Conservation (phyloP, 257 asterid species). For the Gynochthodes officinalis region DNA sequence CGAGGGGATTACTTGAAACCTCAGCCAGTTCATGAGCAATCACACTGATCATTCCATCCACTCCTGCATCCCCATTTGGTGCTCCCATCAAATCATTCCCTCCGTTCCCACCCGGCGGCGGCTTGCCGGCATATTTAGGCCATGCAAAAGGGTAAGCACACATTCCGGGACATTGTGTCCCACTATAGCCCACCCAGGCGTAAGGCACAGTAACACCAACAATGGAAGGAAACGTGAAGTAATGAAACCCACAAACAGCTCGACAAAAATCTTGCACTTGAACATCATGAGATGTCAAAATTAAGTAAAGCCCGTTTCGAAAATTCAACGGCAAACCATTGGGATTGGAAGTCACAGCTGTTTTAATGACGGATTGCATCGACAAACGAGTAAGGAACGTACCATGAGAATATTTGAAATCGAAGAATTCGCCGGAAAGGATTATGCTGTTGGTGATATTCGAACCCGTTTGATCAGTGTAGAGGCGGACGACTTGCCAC, state of each 20-base stretch:
- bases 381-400: slow-evolving; percentile 44
- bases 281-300: slow-evolving; percentile 57
- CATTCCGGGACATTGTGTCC: slow-evolving; percentile 62
- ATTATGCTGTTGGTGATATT: slow-evolving; percentile 37
- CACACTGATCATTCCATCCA: slow-evolving; percentile 85
- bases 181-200: slow-evolving; percentile 76
- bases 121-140: slow-evolving; percentile 44
- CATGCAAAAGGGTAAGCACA: slow-evolving; percentile 75
- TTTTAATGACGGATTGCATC: slow-evolving; percentile 51
- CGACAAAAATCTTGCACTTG: slow-evolving; percentile 68
- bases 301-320: slow-evolving; percentile 50
- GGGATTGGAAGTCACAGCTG: slow-evolving; percentile 26
- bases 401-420: slow-evolving; percentile 53
- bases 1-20: slow-evolving; percentile 62
- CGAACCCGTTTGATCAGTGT: slow-evolving; percentile 64
- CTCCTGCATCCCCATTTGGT: slow-evolving; percentile 62
- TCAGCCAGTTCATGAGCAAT: slow-evolving; percentile 80
- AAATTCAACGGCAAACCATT: slow-evolving; percentile 40
- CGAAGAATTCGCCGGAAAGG: slow-evolving; percentile 50
- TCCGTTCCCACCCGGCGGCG: slow-evolving; percentile 25
- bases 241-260: slow-evolving; percentile 76
- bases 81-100: slow-evolving; percentile 40
- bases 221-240: slow-evolving; percentile 62
- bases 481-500: slow-evolving; percentile 64
- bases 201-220: slow-evolving; percentile 70